Percentiles rank a stretch among this genome's conserved stretches.
Conservation (phyloP, 2,329 filamentous ascomycete genomes). For the Stagonosporopsis vannaccii region DNA sequence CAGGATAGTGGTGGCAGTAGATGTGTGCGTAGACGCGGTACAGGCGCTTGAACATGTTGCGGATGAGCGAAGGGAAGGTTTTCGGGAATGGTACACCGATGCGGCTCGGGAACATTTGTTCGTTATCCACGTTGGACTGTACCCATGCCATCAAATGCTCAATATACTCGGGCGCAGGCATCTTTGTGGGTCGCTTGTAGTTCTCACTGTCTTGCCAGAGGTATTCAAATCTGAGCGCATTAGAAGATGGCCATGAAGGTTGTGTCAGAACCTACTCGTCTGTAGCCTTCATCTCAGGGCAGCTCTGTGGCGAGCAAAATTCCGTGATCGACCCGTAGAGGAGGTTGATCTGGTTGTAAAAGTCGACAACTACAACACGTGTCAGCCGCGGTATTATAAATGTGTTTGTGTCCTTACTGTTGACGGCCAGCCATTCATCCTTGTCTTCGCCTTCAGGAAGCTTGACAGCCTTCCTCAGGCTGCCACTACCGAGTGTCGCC, state of each 20-base stretch:
- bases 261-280: conserved; percentile 73
- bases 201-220: conserved; percentile 97
- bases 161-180: conserved; percentile 96
- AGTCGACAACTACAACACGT: conserved; percentile 85
- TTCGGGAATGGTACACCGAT: conserved; percentile 94
- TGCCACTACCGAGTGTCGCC: conserved; percentile 92
- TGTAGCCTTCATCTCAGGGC: conserved; percentile 99
- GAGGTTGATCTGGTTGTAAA: conserved; percentile 99
- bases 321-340: conserved; percentile 99
- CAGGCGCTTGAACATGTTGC: conserved; percentile 99
- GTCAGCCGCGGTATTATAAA: conserved; percentile 17
- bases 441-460: conserved; percentile 96
- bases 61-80: conserved; percentile 89
- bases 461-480: conserved; percentile 94
- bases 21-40: conserved; percentile 98
- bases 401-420: conserved; percentile 67
- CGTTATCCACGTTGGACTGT: conserved; percentile 93
- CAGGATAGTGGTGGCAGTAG: conserved; percentile 98
- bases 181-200: conserved; percentile 96
- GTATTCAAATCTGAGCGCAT: conserved; percentile 81
- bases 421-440: conserved; percentile 98
- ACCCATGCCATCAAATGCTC: conserved; percentile 98
- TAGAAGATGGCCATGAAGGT: not conserved
- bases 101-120: conserved; percentile 91
- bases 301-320: conserved; percentile 96